These are phyloP conservation scores for Naganishia sp. DNA, from an alignment of 1,284 basidiomycete species.

Conservation along the genomic window DNA sequence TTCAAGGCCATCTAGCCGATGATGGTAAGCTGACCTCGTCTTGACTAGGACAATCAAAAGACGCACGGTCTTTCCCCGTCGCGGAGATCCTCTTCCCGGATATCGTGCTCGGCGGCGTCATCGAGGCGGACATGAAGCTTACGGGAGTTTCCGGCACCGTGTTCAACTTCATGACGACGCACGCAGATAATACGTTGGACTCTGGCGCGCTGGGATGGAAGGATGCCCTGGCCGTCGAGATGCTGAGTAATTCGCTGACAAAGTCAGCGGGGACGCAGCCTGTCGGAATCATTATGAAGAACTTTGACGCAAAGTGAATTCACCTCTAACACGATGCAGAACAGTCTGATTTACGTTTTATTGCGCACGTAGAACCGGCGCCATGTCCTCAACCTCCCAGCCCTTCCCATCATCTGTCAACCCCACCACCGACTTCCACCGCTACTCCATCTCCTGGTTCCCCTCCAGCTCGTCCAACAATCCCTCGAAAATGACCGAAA, in stretches of 20 bases:
- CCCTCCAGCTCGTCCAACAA: slow-evolving; percentile 1
- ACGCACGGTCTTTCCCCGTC: slow-evolving; percentile 10
- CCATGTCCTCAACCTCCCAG: background rate
- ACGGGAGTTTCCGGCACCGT: slow-evolving; percentile 4
- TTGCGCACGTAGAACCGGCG: background rate
- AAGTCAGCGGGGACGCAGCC: background rate
- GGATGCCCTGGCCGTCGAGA: background rate
- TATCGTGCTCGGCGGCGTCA: slow-evolving; percentile 9
- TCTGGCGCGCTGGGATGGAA: slow-evolving; percentile 6
- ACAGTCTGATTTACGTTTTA: background rate
- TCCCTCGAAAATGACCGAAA: background rate
- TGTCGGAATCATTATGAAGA: slow-evolving; percentile 8
- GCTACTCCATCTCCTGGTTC: slow-evolving; percentile 3
- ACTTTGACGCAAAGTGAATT: slow-evolving; percentile 7
- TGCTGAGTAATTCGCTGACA: background rate
- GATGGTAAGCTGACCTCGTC: background rate
- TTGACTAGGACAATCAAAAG: background rate
- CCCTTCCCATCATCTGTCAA: slow-evolving; percentile 9
- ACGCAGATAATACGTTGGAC: background rate
- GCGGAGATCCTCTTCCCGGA: slow-evolving; percentile 10
- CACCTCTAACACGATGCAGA: background rate
- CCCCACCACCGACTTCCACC: background rate
- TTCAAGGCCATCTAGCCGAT: background rate
- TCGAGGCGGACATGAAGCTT: slow-evolving; percentile 7
- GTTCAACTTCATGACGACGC: slow-evolving; percentile 5